A percentile compares a stretch with the other conserved stretches of the same genome.
These are phyloP conservation scores for Leptodermis oblonga DNA, from an alignment of 257 asterid species.

Conservation along the genomic window DNA sequence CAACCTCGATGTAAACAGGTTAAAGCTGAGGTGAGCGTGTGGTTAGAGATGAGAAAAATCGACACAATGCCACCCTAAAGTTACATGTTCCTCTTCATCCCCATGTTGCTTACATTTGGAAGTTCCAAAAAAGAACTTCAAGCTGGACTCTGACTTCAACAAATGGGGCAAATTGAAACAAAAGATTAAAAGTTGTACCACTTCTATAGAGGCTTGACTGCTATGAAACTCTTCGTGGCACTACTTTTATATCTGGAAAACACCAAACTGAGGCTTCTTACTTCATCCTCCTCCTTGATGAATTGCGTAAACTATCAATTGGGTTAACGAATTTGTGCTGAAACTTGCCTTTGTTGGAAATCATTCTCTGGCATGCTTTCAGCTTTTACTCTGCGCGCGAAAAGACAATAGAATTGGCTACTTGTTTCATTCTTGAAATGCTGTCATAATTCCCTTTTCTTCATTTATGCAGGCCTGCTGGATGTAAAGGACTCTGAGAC, in stretches of 20 bases:
- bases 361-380: neutral
- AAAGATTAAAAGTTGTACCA: neutral
- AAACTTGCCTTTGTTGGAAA: neutral
- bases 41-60: too few relatives aligned
- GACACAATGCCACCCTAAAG: too few relatives aligned
- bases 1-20: too few relatives aligned
- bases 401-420: too few relatives aligned
- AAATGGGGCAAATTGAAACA: neutral
- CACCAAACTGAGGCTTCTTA: neutral
- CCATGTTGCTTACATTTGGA: too few relatives aligned
- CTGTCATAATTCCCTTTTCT: neutral
- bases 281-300: neutral
- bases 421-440: neutral
- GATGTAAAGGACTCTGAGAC: neutral
- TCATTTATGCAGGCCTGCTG: neutral
- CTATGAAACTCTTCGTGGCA: neutral
- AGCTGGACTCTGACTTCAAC: neutral
- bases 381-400: too few relatives aligned
- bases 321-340: neutral
- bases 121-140: conserved; percentile 2
- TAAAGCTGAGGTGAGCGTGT: too few relatives aligned
- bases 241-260: too few relatives aligned
- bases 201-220: neutral
- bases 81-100: too few relatives aligned
- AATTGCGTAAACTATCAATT: neutral